A percentile compares a stretch with the other conserved stretches of the same genome.
phyloP scores from a whole-genome alignment of 768 basidiomycete genomes.

The Butyriboletus loyo region DNA sequence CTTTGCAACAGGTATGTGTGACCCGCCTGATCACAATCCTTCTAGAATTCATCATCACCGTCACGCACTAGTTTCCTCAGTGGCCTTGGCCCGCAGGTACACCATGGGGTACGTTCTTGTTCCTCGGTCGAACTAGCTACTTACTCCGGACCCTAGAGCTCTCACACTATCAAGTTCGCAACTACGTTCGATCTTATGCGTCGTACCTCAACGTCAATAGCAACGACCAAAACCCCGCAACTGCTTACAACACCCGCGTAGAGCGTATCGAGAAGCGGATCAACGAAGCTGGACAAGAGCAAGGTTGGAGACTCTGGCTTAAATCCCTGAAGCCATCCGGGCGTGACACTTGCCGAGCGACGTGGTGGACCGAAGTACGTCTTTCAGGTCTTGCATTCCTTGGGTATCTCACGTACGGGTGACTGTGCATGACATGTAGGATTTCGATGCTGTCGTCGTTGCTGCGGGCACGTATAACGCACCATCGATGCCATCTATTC shows the following conservation, averaged over 20 bases:
- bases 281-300: slow-evolving; percentile 12
- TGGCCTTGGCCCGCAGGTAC: slow-evolving; percentile 19
- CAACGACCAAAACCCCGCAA: slow-evolving; percentile 37
- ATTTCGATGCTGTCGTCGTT: slow-evolving; percentile 16
- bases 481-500: slow-evolving; percentile 14
- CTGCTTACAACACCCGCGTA: slow-evolving; percentile 47
- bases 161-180: slow-evolving; percentile 32
- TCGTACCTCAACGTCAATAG: slow-evolving; percentile 13
- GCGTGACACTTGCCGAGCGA: slow-evolving; percentile 25
- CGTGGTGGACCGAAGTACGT: slow-evolving; percentile 26
- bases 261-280: slow-evolving; percentile 41
- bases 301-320: slow-evolving; percentile 15
- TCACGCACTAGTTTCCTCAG: neutral
- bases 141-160: slow-evolving; percentile 21
- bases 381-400: neutral
- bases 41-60: neutral
- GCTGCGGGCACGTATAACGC: slow-evolving; percentile 11
- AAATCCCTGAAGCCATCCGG: slow-evolving; percentile 6
- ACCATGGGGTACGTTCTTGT: slow-evolving; percentile 6
- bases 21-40: neutral
- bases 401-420: neutral
- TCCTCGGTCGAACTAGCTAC: neutral
- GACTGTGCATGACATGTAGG: neutral
- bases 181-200: slow-evolving; percentile 28
- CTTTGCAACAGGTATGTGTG: slow-evolving; percentile 1